phyloP scores from a whole-genome alignment of 163 green algal genomes.

The Trebouxiophyceae sp. region DNA sequence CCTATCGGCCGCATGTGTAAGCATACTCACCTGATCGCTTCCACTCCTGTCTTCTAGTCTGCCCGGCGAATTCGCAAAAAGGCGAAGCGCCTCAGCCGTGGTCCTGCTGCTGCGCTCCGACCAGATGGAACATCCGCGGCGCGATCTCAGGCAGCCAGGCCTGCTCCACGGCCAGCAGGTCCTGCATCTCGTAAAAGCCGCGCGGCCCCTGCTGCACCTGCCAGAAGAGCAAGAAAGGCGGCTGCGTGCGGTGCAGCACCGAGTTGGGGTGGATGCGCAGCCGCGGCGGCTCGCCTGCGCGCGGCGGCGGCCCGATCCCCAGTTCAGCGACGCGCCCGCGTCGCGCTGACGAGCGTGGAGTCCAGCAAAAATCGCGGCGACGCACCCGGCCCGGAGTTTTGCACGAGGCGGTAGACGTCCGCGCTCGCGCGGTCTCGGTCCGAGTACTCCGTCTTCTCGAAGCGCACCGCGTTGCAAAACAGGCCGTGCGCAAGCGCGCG shows the following conservation, averaged over 20 bases:
- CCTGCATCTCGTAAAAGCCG: constrained; percentile 75
- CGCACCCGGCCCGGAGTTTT: constrained; percentile 20
- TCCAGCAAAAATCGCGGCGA: too few relatives aligned
- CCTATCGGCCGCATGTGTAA: too few relatives aligned
- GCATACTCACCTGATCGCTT: too few relatives aligned
- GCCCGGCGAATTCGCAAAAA: too few relatives aligned
- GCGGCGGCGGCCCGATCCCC: neutral
- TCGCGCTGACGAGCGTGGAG: too few relatives aligned
- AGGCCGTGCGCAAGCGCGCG: constrained; percentile 49
- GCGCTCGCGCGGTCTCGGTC: constrained; percentile 19
- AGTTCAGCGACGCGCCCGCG: neutral
- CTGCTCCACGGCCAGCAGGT: constrained; percentile 64
- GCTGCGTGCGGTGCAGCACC: constrained; percentile 62
- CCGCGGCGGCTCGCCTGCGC: constrained; percentile 20
- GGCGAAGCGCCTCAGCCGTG: too few relatives aligned
- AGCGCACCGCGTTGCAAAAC: constrained; percentile 70
- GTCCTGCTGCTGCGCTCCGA: neutral
- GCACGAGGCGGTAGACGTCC: constrained; percentile 61
- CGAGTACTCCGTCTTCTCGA: constrained; percentile 44
- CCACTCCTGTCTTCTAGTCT: too few relatives aligned
- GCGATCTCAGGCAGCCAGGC: constrained; percentile 82
- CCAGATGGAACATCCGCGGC: constrained; percentile 60
- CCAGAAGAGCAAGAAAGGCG: constrained; percentile 70
- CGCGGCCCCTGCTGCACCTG: constrained; percentile 43
- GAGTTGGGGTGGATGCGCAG: constrained; percentile 70